Evolutionary conservation across 176 grass and related monocot genomes (phyloP), one percentile per base, ranked within the genome.

Genomic region (Phoenix roebelenii): DNA sequence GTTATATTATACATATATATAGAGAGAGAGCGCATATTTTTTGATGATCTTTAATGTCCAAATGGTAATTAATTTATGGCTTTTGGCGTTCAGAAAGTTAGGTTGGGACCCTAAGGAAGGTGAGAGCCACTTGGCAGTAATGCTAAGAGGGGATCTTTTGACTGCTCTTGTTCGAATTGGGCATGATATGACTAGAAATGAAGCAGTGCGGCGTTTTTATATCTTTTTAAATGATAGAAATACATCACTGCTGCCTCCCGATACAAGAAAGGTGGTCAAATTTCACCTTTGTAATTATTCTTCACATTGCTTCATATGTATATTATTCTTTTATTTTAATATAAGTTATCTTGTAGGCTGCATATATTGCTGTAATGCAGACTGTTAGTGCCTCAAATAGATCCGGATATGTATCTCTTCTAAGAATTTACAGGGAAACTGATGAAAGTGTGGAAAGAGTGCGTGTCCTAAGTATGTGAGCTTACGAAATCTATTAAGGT

Each of bases 291-390:
- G 54, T 63, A 12, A 49, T 66, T 74, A 25, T 25, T 56, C 49
- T 15, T 55, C 4, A 28, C 29, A 67, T 69, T 53, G 49, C 18
- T 18, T 72, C 7, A 44, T 44, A 14, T 44, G 10, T 12, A 44
- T 44, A 9, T 44, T 44, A 44, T 44, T 12, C 35, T 44, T 44
- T 44, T 44, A 44, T 12, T 12, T 1, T 63, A 51, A 63, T 22
- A 60, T 71, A 5, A 2, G 7, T 55, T 87, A 51, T 75, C 57
- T 60, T 82, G 30, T 83, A 97, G 92, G 78, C 70, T 63, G 78
- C 81, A 70, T 97, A 88, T 63, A 65, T 91, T 1, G 67, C 84
- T 85, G 84, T 90, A 69, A 97, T 97, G 92, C 72, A 85, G 32
- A 78, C 51, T 70, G 86, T 84, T 58, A 85, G 52, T 52, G 63